Conservation (phyloP, 768 basidiomycete species). For the Guyanaporus albipodus region DNA sequence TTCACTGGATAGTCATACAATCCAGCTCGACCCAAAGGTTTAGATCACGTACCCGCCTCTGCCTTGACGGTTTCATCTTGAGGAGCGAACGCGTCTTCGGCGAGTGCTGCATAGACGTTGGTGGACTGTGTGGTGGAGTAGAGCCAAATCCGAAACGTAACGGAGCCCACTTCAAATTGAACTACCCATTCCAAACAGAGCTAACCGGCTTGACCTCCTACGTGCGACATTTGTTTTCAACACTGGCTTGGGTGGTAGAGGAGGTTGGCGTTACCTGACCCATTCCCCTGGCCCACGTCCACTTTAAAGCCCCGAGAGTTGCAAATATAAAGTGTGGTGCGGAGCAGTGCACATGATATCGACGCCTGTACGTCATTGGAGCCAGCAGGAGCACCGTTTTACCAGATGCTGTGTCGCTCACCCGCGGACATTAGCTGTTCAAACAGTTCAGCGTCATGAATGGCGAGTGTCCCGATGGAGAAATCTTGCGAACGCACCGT, state of each 20-base stretch:
- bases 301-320: slow-evolving; percentile 9
- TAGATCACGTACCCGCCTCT: slow-evolving; percentile 23
- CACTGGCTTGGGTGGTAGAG: slow-evolving; percentile 3
- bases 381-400: slow-evolving; percentile 3
- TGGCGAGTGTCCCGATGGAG: background rate
- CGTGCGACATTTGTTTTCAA: slow-evolving; percentile 20
- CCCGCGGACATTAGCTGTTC: slow-evolving; percentile 9
- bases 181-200: background rate
- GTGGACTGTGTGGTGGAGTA: slow-evolving; percentile 51
- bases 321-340: slow-evolving; percentile 15
- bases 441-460: slow-evolving; percentile 12
- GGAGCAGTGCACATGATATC: slow-evolving; percentile 12
- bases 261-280: background rate
- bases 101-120: too few species aligned
- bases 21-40: background rate
- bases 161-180: slow-evolving; percentile 48
- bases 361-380: slow-evolving; percentile 23
- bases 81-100: too few species aligned
- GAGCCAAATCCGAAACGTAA: slow-evolving; percentile 63
- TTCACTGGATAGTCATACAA: slow-evolving; percentile 41
- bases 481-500: too few species aligned
- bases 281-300: slow-evolving; percentile 5
- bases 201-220: slow-evolving; percentile 17
- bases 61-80: slow-evolving; percentile 37
- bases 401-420: background rate